phyloP scores from a whole-genome alignment of 2,329 filamentous ascomycete species.

The Pestalotiopsis sp. region DNA sequence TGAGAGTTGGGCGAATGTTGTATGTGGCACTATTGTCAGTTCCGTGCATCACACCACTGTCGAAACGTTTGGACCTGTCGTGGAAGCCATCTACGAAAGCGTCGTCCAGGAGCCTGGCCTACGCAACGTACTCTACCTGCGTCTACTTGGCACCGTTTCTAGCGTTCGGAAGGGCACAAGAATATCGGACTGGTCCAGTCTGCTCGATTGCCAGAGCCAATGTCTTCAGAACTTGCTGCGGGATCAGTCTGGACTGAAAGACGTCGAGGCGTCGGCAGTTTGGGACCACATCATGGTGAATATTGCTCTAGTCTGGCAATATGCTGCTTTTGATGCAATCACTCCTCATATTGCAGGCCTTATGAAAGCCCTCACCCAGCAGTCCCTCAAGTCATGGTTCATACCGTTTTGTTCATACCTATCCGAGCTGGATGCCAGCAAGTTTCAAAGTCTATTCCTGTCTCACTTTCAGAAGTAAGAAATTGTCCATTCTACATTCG shows the following conservation, averaged over 20 bases:
- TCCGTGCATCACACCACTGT: slow-evolving; percentile 78
- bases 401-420: slow-evolving; percentile 83
- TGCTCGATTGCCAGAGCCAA: slow-evolving; percentile 58
- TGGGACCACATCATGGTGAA: slow-evolving; percentile 61
- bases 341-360: slow-evolving; percentile 69
- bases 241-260: slow-evolving; percentile 35
- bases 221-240: slow-evolving; percentile 51
- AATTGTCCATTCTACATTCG: slow-evolving; percentile 23
- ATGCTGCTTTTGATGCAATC: slow-evolving; percentile 76
- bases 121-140: slow-evolving; percentile 48
- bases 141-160: slow-evolving; percentile 67
- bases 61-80: slow-evolving; percentile 70
- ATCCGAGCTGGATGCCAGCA: slow-evolving; percentile 68
- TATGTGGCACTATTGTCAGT: slow-evolving; percentile 76
- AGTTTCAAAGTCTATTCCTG: slow-evolving; percentile 78
- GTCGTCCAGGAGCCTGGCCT: slow-evolving; percentile 37
- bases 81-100: slow-evolving; percentile 60
- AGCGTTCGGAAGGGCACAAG: slow-evolving; percentile 81
- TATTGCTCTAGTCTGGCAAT: slow-evolving; percentile 68
- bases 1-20: slow-evolving; percentile 61
- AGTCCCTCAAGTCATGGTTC: slow-evolving; percentile 70
- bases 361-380: slow-evolving; percentile 62
- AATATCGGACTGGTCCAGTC: slow-evolving; percentile 67
- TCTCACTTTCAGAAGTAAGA: slow-evolving; percentile 80
- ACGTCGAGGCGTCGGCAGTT: slow-evolving; percentile 35